phyloP scores from a whole-genome alignment of 2,329 filamentous ascomycete genomes.

The Trichoderma atrobrunneum region DNA sequence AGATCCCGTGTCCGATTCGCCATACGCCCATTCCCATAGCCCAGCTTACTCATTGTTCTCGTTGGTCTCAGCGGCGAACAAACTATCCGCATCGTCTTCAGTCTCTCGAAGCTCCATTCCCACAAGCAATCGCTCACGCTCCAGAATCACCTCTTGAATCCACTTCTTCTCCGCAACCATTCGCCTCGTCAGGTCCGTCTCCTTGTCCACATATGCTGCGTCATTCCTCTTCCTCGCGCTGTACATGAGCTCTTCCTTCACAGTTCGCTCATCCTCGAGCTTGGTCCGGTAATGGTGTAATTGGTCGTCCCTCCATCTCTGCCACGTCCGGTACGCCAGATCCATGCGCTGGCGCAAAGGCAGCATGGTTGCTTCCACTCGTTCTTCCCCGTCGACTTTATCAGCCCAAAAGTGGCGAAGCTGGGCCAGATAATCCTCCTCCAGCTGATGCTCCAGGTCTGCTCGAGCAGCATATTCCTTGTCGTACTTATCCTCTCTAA shows the following conservation, averaged over 20 bases:
- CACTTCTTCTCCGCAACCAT: conserved; percentile 47
- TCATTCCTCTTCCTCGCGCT: conserved; percentile 35
- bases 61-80: conserved; percentile 27
- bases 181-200: conserved; percentile 33
- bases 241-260: conserved; percentile 44
- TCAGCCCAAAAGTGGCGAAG: conserved; percentile 40
- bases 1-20: background rate
- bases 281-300: conserved; percentile 35
- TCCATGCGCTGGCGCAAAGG: conserved; percentile 42
- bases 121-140: conserved; percentile 43
- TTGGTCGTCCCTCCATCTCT: conserved; percentile 41
- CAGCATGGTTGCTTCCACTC: conserved; percentile 34
- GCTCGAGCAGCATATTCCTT: conserved; percentile 43
- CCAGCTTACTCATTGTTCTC: background rate
- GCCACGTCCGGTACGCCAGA: conserved; percentile 39
- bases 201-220: conserved; percentile 30
- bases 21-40: background rate
- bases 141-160: conserved; percentile 44
- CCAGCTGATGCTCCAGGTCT: conserved; percentile 41
- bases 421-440: conserved; percentile 42
- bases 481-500: conserved; percentile 35
- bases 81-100: conserved; percentile 38
- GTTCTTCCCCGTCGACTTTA: conserved; percentile 32
- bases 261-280: conserved; percentile 40
- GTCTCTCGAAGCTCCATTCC: conserved; percentile 44